Percentiles rank a stretch among this genome's conserved stretches.
Conservation (phyloP, 208 protist genomes). For the Crithidia mellificae region DNA sequence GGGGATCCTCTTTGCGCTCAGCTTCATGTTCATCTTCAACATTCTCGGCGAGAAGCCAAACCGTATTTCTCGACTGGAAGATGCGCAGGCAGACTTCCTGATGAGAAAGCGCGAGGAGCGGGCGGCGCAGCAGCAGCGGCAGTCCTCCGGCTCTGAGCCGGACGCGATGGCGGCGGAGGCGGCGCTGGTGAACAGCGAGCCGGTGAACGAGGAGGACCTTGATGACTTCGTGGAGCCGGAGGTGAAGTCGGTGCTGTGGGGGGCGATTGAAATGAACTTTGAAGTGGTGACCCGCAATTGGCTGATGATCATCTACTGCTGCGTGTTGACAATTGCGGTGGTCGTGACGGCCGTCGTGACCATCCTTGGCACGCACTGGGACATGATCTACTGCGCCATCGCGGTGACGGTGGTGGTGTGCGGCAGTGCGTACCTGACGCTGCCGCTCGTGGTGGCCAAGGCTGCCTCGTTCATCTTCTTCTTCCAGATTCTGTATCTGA, state of each 20-base stretch:
- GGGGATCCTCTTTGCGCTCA: constrained; percentile 42
- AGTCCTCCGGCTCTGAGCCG: not conserved
- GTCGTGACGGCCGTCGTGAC: constrained; percentile 35
- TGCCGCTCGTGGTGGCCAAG: constrained; percentile 48
- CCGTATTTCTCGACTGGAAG: constrained; percentile 38
- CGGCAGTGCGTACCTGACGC: constrained; percentile 26
- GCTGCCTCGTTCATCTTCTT: constrained; percentile 39
- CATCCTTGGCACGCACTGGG: constrained; percentile 36
- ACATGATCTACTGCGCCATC: constrained; percentile 36
- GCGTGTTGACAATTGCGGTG: constrained; percentile 34
- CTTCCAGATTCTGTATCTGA: constrained; percentile 46
- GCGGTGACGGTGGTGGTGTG: constrained; percentile 25
- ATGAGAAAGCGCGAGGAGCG: constrained; percentile 22
- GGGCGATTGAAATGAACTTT: constrained; percentile 33
- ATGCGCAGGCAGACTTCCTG: constrained; percentile 32
- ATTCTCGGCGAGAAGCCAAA: constrained; percentile 61
- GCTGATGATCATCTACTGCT: constrained; percentile 42
- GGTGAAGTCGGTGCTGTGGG: constrained; percentile 27
- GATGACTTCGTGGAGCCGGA: constrained; percentile 28
- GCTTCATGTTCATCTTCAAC: constrained; percentile 59
- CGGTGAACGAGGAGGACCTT: not conserved
- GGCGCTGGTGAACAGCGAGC: not conserved
- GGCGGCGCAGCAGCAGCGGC: not conserved
- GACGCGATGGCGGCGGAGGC: not conserved
- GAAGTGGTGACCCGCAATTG: constrained; percentile 35